These are phyloP conservation scores for Camelina laxa DNA, from an alignment of 345 rosid species.

Conservation along the genomic window DNA sequence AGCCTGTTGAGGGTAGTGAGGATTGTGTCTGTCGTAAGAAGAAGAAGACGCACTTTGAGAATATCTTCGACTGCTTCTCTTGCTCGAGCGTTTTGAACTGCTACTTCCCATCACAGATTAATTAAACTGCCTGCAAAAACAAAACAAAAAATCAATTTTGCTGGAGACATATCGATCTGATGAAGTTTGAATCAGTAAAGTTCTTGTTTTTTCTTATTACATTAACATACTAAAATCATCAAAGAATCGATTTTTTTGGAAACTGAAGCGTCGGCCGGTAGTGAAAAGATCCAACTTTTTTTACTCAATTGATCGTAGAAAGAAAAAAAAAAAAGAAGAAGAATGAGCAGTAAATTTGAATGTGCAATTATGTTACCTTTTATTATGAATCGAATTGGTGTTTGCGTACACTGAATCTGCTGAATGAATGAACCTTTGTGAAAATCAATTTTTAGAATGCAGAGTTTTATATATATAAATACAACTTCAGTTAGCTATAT, in stretches of 20 bases:
- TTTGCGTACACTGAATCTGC: slow-evolving; percentile 5
- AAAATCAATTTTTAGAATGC: background rate
- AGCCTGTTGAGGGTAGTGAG: slow-evolving; percentile 49
- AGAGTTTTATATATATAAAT: background rate
- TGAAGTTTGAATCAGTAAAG: background rate
- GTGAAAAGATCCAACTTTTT: background rate
- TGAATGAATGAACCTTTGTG: background rate
- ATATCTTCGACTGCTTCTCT: slow-evolving; percentile 4
- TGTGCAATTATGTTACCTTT: slow-evolving; percentile 1
- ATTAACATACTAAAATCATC: background rate
- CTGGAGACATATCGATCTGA: background rate
- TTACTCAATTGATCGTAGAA: background rate
- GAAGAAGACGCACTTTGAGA: slow-evolving; percentile 28
- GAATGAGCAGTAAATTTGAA: background rate
- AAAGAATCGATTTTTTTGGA: background rate
- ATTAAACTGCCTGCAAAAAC: slow-evolving; percentile 24
- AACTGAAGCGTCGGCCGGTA: background rate
- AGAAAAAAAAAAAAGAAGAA: background rate
- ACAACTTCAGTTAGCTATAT: no score
- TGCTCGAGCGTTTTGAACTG: slow-evolving; percentile 53
- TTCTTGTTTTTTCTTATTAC: background rate
- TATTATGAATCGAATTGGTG: background rate
- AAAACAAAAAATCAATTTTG: background rate
- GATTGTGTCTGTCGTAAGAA: slow-evolving; percentile 40
- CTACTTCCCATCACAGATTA: slow-evolving; percentile 67